A percentile compares a stretch with the other conserved stretches of the same genome.
phyloP scores from a whole-genome alignment of 345 rosid species.

The Gossypium thurberi region DNA sequence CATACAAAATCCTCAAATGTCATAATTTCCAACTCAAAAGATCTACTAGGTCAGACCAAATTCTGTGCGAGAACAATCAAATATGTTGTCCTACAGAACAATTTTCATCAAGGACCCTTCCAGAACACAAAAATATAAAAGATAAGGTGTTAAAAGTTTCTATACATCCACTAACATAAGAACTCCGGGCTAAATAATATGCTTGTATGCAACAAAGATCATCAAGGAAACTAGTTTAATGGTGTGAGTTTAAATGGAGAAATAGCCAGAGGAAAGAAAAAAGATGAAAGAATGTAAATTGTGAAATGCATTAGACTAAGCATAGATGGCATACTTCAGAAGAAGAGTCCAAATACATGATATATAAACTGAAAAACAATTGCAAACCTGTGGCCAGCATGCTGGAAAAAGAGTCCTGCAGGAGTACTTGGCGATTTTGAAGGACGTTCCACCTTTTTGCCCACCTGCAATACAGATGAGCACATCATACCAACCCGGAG shows the following conservation, averaged over 20 bases:
- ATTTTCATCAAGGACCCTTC: not conserved
- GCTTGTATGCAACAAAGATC: not conserved
- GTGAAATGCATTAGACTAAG: not conserved
- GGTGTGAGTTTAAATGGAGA: not conserved
- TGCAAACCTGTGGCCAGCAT: conserved; percentile 66
- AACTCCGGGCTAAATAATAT: not conserved
- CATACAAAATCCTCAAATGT: not conserved
- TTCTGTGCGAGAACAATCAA: not conserved
- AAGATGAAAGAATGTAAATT: not conserved
- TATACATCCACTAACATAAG: not conserved
- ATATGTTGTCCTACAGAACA: not conserved
- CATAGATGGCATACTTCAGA: not conserved
- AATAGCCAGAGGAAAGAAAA: not conserved
- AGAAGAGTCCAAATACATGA: not conserved
- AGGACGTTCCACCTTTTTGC: conserved; percentile 35
- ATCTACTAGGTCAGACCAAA: not conserved
- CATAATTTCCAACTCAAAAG: not conserved
- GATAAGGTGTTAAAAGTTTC: not conserved
- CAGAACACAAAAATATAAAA: not conserved
- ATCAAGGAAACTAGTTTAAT: not conserved
- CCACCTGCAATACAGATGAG: conserved; percentile 31
- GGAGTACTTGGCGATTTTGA: conserved; percentile 35
- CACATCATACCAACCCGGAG: not conserved
- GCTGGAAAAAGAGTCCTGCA: conserved; percentile 66
- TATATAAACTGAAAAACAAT: not conserved